A percentile compares a stretch with the other conserved stretches of the same genome.
phyloP scores from a whole-genome alignment of 352 stramenopile genomes.

The Phytopythium ostracodes region DNA sequence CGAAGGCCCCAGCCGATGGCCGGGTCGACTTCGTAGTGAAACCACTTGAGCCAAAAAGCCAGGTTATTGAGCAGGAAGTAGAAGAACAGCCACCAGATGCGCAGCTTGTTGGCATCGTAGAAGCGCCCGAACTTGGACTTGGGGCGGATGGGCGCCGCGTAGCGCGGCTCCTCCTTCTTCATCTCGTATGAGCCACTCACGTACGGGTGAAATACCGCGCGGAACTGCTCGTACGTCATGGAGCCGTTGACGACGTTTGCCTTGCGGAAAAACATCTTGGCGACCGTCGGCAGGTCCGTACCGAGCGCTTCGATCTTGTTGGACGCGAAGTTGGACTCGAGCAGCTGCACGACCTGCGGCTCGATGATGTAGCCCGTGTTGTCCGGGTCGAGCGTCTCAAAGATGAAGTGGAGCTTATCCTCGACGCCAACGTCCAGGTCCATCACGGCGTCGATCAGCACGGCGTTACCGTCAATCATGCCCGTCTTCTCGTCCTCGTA shows the following conservation, averaged over 20 bases:
- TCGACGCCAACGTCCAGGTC: conserved; percentile 67
- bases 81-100: conserved; percentile 75
- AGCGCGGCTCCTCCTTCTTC: conserved; percentile 27
- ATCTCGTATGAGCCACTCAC: conserved; percentile 57
- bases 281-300: conserved; percentile 63
- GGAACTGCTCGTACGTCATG: conserved; percentile 76
- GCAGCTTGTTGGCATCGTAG: conserved; percentile 69
- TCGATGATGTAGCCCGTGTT: conserved; percentile 47
- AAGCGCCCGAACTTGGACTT: conserved; percentile 63
- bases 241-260: conserved; percentile 43
- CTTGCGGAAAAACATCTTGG: conserved; percentile 67
- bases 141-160: conserved; percentile 20
- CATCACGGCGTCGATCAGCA: conserved; percentile 79
- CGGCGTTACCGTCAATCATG: conserved; percentile 67
- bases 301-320: conserved; percentile 73
- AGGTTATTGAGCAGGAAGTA: conserved; percentile 66
- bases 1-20: conserved; percentile 70
- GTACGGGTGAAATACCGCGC: conserved; percentile 63
- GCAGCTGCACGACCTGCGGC: conserved; percentile 57
- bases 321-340: conserved; percentile 69
- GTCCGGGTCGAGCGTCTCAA: conserved; percentile 70
- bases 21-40: conserved; percentile 64
- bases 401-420: conserved; percentile 83
- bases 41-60: conserved; percentile 76
- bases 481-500: conserved; percentile 42